Conservation (phyloP, 345 rosid genomes). For the Linum tenue region DNA sequence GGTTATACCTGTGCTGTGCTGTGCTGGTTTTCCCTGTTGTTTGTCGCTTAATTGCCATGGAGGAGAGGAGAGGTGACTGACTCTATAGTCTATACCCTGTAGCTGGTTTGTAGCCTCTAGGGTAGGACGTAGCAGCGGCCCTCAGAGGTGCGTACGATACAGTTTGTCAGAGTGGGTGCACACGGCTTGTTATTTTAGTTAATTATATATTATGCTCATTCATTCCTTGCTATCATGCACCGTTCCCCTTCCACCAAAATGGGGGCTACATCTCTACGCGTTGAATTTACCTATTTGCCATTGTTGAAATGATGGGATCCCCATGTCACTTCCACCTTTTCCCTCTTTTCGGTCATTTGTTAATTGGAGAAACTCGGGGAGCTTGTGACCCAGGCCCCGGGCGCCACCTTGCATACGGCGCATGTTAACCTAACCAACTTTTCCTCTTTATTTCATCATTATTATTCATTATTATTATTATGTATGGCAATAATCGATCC, state of each 20-base stretch:
- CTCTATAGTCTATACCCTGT: neutral
- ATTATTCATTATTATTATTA: too few species aligned
- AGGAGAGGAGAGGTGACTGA: neutral
- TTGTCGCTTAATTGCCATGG: conserved; percentile 15
- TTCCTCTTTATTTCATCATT: neutral
- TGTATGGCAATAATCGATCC: too few species aligned
- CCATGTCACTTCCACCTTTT: conserved; percentile 14
- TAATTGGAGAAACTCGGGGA: neutral
- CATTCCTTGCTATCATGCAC: conserved; percentile 29
- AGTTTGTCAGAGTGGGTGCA: conserved; percentile 34
- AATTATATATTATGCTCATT: neutral
- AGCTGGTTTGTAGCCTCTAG: neutral
- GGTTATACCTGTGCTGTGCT: neutral
- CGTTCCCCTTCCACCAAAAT: neutral
- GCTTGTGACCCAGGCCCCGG: neutral
- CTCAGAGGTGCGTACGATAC: conserved; percentile 23
- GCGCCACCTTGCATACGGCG: neutral
- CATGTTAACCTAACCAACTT: conserved; percentile 7
- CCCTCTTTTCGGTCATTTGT: neutral
- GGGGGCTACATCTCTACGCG: neutral
- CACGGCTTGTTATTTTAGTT: conserved; percentile 14
- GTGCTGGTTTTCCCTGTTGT: neutral
- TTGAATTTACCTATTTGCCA: neutral
- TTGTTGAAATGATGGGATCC: conserved; percentile 17
- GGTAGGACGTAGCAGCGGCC: neutral